phyloP scores from a whole-genome alignment of 2,329 filamentous ascomycete species.

The Xylariaceae sp. region DNA sequence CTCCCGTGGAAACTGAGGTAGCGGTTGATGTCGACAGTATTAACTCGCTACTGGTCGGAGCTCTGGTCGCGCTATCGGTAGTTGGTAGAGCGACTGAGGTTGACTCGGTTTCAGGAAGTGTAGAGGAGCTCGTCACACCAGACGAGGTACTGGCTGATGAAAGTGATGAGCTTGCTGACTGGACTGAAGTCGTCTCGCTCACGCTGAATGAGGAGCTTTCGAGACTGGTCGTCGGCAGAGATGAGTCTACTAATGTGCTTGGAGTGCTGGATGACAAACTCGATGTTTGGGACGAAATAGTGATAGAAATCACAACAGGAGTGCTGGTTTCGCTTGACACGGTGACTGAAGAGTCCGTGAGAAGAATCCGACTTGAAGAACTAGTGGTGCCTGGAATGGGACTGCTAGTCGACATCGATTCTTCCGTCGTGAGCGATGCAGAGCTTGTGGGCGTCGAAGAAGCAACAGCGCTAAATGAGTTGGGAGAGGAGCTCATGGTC shows the following conservation, averaged over 20 bases:
- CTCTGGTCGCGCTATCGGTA: background rate
- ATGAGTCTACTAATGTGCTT: too few relatives aligned
- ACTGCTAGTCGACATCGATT: background rate
- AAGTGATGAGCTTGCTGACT: conserved; percentile 5
- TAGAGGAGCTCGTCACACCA: background rate
- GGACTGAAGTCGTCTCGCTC: too few relatives aligned
- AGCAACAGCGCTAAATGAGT: conserved; percentile 1
- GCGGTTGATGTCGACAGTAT: conserved; percentile 8
- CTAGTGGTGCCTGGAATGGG: conserved; percentile 1
- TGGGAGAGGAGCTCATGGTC: conserved; percentile 10
- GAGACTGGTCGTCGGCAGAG: too few relatives aligned
- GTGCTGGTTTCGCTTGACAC: conserved; percentile 8
- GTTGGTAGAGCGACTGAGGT: background rate
- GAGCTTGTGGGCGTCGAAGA: background rate
- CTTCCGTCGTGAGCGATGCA: background rate
- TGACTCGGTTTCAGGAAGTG: conserved; percentile 1
- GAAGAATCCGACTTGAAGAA: conserved; percentile 17
- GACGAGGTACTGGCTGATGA: conserved; percentile 14
- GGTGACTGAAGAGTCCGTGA: conserved; percentile 20
- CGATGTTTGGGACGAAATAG: background rate
- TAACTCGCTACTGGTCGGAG: background rate
- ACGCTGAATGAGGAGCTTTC: too few relatives aligned
- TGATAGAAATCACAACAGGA: background rate
- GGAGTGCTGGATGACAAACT: background rate
- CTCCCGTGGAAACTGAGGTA: conserved; percentile 6